Evolutionary conservation across 2,329 filamentous ascomycete genomes (phyloP).

Genomic region (Ceratocystis alfenasii): DNA sequence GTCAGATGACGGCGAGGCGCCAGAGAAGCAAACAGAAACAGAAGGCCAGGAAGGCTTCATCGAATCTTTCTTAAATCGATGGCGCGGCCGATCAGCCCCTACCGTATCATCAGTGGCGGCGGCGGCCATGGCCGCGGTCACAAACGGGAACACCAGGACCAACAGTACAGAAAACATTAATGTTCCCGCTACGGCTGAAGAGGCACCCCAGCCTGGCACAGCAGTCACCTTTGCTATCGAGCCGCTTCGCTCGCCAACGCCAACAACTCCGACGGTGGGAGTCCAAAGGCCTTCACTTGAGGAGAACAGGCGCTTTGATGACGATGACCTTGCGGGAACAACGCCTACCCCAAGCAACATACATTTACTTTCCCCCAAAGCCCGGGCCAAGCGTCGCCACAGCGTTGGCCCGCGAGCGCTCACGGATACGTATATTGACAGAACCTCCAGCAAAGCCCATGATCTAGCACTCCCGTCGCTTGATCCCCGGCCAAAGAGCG

Average conservation of each 20-base stretch:
- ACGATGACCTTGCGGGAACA: background rate
- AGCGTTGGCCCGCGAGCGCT: background rate
- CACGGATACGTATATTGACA: background rate
- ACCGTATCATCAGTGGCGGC: slow-evolving; percentile 9
- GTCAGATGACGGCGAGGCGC: background rate
- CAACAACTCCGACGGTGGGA: background rate
- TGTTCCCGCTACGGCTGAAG: background rate
- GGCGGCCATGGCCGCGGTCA: slow-evolving; percentile 13
- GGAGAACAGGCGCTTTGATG: background rate
- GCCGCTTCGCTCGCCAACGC: background rate
- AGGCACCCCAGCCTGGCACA: background rate
- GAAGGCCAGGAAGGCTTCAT: slow-evolving; percentile 13
- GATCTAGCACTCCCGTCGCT: background rate
- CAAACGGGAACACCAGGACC: background rate
- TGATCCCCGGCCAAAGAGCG: background rate
- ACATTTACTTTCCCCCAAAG: background rate
- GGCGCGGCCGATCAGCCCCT: slow-evolving; percentile 10
- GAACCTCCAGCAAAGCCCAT: background rate
- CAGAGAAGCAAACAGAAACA: background rate
- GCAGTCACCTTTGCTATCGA: background rate
- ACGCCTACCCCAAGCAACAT: slow-evolving; percentile 4
- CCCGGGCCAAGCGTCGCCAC: slow-evolving; percentile 5
- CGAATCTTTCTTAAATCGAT: slow-evolving; percentile 12
- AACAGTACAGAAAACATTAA: slow-evolving; percentile 1
- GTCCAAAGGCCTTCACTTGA: slow-evolving; percentile 9